Conservation (phyloP, 352 stramenopile species). For the Phytophthora pisi region DNA sequence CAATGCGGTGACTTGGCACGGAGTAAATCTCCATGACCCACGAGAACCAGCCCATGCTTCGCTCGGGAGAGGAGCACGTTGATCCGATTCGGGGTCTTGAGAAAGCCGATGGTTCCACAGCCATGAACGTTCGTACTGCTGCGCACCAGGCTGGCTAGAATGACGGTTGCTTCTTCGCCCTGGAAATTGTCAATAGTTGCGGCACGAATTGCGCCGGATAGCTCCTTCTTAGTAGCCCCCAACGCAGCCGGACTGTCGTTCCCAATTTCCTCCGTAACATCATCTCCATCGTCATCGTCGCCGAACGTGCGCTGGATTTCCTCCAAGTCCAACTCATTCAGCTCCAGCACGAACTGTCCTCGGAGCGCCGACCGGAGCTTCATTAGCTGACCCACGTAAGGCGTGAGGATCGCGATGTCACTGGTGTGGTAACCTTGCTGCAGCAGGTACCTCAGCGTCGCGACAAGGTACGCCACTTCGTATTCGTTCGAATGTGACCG, state of each 20-base stretch:
- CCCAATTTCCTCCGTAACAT: conserved; percentile 19
- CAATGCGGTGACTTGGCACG: conserved; percentile 51
- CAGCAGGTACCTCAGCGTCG: conserved; percentile 73
- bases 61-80: conserved; percentile 74
- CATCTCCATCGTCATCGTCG: conserved; percentile 37
- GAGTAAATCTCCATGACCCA: conserved; percentile 56
- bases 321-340: conserved; percentile 48
- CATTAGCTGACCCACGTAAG: conserved; percentile 83
- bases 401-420: conserved; percentile 81
- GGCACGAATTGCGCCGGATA: conserved; percentile 43
- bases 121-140: conserved; percentile 44
- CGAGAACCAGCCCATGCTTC: conserved; percentile 57
- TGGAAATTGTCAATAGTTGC: conserved; percentile 80
- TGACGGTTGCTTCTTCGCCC: conserved; percentile 73
- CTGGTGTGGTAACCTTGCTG: conserved; percentile 67
- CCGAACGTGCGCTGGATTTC: conserved; percentile 53
- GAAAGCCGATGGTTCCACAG: conserved; percentile 67
- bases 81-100: conserved; percentile 71
- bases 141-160: conserved; percentile 74
- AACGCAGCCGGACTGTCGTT: conserved; percentile 13
- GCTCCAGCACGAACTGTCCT: conserved; percentile 41
- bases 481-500: conserved; percentile 71
- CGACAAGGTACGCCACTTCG: conserved; percentile 69
- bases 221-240: conserved; percentile 34
- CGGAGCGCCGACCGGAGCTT: conserved; percentile 54